Evolutionary conservation across 139 green algal species (phyloP).

Genomic region (Tetradesmus lagerheimii): DNA sequence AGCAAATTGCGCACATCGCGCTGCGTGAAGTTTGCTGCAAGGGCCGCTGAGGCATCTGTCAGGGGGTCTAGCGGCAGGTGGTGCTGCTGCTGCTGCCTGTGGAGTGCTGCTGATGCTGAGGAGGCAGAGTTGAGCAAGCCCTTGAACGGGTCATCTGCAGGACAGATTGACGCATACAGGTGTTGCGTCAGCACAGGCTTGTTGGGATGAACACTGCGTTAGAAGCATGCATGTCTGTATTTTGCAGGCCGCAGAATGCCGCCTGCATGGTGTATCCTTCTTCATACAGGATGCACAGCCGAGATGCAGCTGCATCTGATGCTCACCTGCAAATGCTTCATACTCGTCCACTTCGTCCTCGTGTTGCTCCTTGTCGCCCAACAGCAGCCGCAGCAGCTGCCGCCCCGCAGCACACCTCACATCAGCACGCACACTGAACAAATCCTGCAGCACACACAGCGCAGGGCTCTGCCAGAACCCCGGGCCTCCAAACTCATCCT

Average conservation of each 20-base stretch:
- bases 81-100: background rate
- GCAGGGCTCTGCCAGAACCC: constrained; percentile 31
- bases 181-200: no score
- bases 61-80: background rate
- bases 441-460: background rate
- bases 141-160: constrained; percentile 53
- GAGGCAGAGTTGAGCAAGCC: constrained; percentile 43
- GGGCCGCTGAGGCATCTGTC: background rate
- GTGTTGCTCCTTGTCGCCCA: background rate
- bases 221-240: no score
- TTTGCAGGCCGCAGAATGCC: no score
- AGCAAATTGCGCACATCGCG: constrained; percentile 64
- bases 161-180: background rate
- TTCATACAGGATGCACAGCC: background rate
- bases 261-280: background rate
- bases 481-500: background rate
- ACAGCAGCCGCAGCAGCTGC: constrained; percentile 45
- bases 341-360: constrained; percentile 9
- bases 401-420: background rate
- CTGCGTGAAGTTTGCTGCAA: constrained; percentile 53
- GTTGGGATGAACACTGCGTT: no score
- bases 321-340: constrained; percentile 2
- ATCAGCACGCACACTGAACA: constrained; percentile 37
- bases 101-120: constrained; percentile 14
- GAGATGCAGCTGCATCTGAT: no score